phyloP scores from a whole-genome alignment of 169 alveolate genomes.

The Cryptosporidium sp. region DNA sequence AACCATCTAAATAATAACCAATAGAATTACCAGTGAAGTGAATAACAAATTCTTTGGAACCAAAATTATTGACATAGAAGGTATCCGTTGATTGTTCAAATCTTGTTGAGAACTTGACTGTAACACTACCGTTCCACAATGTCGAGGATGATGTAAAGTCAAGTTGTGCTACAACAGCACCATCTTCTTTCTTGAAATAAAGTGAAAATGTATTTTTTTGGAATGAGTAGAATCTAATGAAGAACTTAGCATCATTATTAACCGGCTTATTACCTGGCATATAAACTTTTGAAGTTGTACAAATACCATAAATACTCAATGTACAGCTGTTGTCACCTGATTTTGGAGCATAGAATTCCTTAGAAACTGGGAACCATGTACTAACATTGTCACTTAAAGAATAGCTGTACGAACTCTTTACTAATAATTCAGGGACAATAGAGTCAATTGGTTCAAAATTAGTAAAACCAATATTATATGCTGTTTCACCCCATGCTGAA shows the following conservation, averaged over 20 bases:
- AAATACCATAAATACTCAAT: conserved; percentile 22
- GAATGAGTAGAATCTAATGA: conserved; percentile 20
- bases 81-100: background rate
- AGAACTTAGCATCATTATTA: background rate
- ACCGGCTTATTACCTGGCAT: conserved; percentile 72
- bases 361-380: conserved; percentile 24
- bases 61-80: background rate
- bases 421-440: conserved; percentile 54
- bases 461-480: background rate
- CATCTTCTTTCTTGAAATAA: conserved; percentile 36
- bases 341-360: background rate
- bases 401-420: conserved; percentile 39
- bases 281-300: conserved; percentile 37
- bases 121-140: conserved; percentile 10
- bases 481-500: conserved; percentile 40
- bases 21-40: conserved; percentile 3
- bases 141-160: conserved; percentile 12
- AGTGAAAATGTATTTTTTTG: conserved; percentile 10
- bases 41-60: conserved; percentile 2
- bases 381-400: background rate
- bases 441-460: background rate
- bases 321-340: conserved; percentile 52
- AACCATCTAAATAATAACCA: conserved; percentile 13
- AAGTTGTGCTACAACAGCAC: conserved; percentile 32
- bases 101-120: background rate